These are phyloP conservation scores for Neopestalotiopsis clavispora DNA, from an alignment of 2,329 filamentous ascomycete species.

Conservation along the genomic window DNA sequence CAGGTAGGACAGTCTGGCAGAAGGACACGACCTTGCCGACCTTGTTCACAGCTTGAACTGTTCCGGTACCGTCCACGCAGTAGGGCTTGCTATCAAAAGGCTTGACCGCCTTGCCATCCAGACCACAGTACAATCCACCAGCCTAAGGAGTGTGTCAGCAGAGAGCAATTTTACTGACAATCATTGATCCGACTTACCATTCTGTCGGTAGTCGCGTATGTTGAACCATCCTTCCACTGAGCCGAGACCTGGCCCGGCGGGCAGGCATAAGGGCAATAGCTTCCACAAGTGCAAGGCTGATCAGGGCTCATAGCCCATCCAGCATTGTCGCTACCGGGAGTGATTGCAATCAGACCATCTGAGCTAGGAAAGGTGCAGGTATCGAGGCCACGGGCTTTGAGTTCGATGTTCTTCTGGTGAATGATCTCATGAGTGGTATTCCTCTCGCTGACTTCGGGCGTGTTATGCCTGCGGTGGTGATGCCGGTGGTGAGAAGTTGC, in stretches of 20 bases:
- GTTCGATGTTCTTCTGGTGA: conserved; percentile 30
- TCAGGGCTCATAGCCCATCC: conserved; percentile 84
- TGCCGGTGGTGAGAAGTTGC: conserved; percentile 39
- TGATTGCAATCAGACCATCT: conserved; percentile 70
- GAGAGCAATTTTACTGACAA: not conserved
- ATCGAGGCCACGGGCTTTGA: conserved; percentile 56
- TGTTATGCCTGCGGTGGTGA: conserved; percentile 42
- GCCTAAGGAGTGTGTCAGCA: conserved; percentile 53
- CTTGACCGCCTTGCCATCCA: conserved; percentile 68
- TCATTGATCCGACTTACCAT: conserved; percentile 32
- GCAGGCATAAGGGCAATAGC: conserved; percentile 79
- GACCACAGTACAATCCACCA: conserved; percentile 75
- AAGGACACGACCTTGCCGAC: conserved; percentile 67
- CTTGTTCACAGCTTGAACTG: conserved; percentile 70
- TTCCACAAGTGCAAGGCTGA: conserved; percentile 68
- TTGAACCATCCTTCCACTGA: conserved; percentile 77
- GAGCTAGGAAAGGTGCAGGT: conserved; percentile 70
- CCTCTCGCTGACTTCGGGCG: conserved; percentile 22
- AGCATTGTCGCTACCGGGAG: conserved; percentile 66
- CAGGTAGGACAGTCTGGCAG: conserved; percentile 80
- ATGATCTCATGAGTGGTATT: conserved; percentile 33
- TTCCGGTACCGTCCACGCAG: conserved; percentile 71
- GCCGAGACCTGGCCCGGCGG: conserved; percentile 76
- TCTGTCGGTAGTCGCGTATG: conserved; percentile 75
- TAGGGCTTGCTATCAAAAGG: conserved; percentile 71